Evolutionary conservation across 768 basidiomycete species (phyloP).

Genomic region (Collybia sordida): DNA sequence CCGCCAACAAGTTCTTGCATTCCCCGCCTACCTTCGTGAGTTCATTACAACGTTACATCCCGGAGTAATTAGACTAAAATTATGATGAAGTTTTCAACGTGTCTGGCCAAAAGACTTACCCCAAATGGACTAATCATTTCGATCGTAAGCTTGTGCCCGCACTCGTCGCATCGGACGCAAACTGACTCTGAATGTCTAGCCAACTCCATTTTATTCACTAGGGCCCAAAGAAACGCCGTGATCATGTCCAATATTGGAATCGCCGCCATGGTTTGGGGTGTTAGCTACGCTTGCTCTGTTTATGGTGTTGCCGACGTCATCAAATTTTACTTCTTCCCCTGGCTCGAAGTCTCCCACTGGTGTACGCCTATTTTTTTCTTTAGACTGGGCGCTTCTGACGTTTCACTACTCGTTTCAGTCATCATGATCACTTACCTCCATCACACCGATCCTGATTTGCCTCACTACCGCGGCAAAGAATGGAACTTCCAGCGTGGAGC

Average conservation of each 20-base stretch:
- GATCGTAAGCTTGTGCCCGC: slow-evolving; percentile 42
- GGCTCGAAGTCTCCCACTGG: slow-evolving; percentile 58
- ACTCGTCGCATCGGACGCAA: not conserved
- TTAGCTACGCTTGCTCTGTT: slow-evolving; percentile 31
- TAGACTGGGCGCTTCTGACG: not conserved
- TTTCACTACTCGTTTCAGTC: slow-evolving; percentile 22
- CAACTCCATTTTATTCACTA: slow-evolving; percentile 55
- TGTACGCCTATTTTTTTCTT: slow-evolving; percentile 29
- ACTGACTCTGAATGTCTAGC: slow-evolving; percentile 29
- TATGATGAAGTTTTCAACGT: slow-evolving; percentile 63
- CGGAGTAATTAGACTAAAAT: not conserved
- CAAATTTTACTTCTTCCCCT: slow-evolving; percentile 53
- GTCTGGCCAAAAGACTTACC: slow-evolving; percentile 58
- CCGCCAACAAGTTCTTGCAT: slow-evolving; percentile 56
- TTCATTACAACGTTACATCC: not conserved
- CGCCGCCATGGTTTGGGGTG: slow-evolving; percentile 40
- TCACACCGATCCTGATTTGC: slow-evolving; percentile 58
- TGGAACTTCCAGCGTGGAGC: slow-evolving; percentile 68
- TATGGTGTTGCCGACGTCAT: slow-evolving; percentile 41
- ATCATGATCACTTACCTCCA: slow-evolving; percentile 64
- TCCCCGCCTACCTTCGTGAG: slow-evolving; percentile 62
- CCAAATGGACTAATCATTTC: slow-evolving; percentile 67
- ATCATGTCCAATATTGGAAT: slow-evolving; percentile 62
- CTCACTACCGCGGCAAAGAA: slow-evolving; percentile 55
- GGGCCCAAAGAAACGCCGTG: slow-evolving; percentile 49